phyloP scores from a whole-genome alignment of 495 filamentous ascomycete genomes.

The Penicillium nucicola region DNA sequence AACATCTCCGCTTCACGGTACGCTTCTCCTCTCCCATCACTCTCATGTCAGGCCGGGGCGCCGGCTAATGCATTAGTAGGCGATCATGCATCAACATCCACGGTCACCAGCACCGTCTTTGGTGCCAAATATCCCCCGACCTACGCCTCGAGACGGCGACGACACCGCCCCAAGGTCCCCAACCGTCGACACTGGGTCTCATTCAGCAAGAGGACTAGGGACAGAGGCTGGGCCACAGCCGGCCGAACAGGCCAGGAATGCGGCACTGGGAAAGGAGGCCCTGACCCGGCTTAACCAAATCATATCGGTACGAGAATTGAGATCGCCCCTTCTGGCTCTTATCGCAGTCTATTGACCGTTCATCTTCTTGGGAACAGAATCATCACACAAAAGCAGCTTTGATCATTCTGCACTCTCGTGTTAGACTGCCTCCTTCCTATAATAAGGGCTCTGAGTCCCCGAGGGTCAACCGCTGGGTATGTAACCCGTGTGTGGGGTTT shows the following conservation, averaged over 20 bases:
- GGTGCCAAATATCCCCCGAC: slow-evolving; percentile 62
- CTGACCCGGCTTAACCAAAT: slow-evolving; percentile 83
- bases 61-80: background rate
- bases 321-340: background rate
- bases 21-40: no score
- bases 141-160: slow-evolving; percentile 71
- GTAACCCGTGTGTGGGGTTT: no score
- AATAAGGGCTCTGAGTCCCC: slow-evolving; percentile 54
- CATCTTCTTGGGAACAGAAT: slow-evolving; percentile 54
- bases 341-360: no score
- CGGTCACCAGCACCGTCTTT: slow-evolving; percentile 67
- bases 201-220: slow-evolving; percentile 35
- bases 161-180: slow-evolving; percentile 35
- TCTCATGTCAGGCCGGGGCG: no score
- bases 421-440: slow-evolving; percentile 62
- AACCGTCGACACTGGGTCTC: slow-evolving; percentile 33
- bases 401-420: slow-evolving; percentile 76
- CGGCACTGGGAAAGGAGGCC: slow-evolving; percentile 50
- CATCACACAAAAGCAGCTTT: slow-evolving; percentile 87
- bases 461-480: slow-evolving; percentile 91
- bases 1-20: slow-evolving; percentile 8
- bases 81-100: slow-evolving; percentile 80
- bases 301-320: slow-evolving; percentile 68
- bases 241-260: slow-evolving; percentile 37
- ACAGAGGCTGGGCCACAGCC: slow-evolving; percentile 44